Evolutionary conservation across 148 eudicot species (phyloP).

Genomic region (Vaccinium vitisidaea): DNA sequence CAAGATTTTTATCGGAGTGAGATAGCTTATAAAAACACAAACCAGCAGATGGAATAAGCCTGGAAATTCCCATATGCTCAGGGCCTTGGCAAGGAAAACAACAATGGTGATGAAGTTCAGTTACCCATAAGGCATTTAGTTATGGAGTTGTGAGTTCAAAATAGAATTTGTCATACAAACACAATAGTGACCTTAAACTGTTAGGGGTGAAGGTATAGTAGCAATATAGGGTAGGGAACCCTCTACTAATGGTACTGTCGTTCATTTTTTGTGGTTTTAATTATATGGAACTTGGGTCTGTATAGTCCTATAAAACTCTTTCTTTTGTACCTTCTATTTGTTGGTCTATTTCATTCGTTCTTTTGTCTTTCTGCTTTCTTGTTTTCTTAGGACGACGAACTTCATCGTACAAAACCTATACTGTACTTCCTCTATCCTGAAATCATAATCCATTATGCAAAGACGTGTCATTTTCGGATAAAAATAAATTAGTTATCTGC

Average conservation of each 20-base stretch:
- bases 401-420: no score
- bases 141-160: background rate
- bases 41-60: background rate
- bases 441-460: no score
- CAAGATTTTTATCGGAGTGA: background rate
- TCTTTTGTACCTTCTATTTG: background rate
- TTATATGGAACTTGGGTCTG: background rate
- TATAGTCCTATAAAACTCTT: background rate
- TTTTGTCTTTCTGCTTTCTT: background rate
- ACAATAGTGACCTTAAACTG: background rate
- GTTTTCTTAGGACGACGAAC: background rate
- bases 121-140: background rate
- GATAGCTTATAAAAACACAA: background rate
- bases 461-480: no score
- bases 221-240: background rate
- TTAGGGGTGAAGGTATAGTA: background rate
- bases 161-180: background rate
- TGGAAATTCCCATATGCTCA: background rate
- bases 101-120: background rate
- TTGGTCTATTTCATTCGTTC: background rate
- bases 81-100: background rate
- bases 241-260: background rate
- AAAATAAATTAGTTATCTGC: no score
- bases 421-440: no score
- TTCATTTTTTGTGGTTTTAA: background rate